Conservation (phyloP, 345 rosid species). For the Nephelium lappaceum region DNA sequence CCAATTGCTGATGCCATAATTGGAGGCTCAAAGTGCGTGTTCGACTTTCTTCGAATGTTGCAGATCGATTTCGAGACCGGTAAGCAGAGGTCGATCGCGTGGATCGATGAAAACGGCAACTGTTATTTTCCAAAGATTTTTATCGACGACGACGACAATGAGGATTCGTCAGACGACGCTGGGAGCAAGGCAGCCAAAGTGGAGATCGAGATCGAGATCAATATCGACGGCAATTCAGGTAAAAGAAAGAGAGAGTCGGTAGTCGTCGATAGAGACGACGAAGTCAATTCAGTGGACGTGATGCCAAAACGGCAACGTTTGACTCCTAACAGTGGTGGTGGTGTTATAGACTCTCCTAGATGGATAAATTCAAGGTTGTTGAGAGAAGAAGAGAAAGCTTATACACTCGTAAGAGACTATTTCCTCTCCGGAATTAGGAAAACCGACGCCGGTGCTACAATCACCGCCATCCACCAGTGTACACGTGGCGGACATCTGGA, state of each 20-base stretch:
- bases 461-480: conserved; percentile 44
- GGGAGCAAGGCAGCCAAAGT: not conserved
- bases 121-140: conserved; percentile 43
- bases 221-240: not conserved
- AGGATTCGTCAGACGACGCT: not conserved
- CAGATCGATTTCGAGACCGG: conserved; percentile 43
- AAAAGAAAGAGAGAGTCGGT: conserved; percentile 38
- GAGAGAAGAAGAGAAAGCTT: conserved; percentile 24
- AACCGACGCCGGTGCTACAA: conserved; percentile 17
- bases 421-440: conserved; percentile 35
- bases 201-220: conserved; percentile 26
- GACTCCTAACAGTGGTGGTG: not conserved
- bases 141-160: conserved; percentile 20
- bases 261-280: conserved; percentile 24
- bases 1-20: conserved; percentile 30
- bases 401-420: conserved; percentile 24
- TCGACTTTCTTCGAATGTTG: conserved; percentile 50
- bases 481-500: conserved; percentile 19
- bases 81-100: conserved; percentile 42
- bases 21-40: conserved; percentile 37
- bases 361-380: conserved; percentile 38
- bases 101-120: conserved; percentile 47
- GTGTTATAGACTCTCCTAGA: not conserved
- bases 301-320: conserved; percentile 27
- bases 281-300: conserved; percentile 34